These are phyloP conservation scores for Coemansia sp. DNA, from an alignment of 192 early-diverging fungal genomes.

Conservation along the genomic window DNA sequence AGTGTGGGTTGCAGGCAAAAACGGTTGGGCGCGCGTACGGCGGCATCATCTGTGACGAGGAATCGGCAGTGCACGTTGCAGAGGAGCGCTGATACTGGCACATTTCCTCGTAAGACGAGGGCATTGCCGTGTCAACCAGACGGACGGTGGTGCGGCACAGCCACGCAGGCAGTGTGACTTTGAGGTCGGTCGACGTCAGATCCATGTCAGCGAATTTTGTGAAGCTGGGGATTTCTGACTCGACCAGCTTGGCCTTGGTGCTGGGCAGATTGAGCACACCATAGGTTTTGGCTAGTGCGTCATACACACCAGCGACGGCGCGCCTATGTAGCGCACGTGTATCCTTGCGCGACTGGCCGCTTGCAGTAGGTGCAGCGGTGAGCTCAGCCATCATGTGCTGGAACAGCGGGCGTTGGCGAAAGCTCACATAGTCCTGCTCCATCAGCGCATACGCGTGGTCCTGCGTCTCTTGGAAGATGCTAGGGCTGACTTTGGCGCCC, in stretches of 20 bases:
- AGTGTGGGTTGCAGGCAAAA: neutral
- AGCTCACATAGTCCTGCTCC: conserved; percentile 34
- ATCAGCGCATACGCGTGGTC: conserved; percentile 31
- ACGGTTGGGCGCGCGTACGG: conserved; percentile 1
- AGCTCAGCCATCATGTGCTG: conserved; percentile 44
- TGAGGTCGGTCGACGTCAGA: conserved; percentile 31
- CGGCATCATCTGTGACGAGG: too few species aligned
- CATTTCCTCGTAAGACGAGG: conserved; percentile 21
- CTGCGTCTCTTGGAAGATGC: conserved; percentile 40
- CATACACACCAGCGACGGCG: conserved; percentile 33
- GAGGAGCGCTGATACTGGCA: conserved; percentile 6
- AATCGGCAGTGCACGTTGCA: neutral
- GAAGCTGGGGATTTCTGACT: conserved; percentile 32
- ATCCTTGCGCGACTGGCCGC: conserved; percentile 14
- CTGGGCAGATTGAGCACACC: conserved; percentile 16
- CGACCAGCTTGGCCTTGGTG: conserved; percentile 27
- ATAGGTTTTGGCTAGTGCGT: conserved; percentile 28
- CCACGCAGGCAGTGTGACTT: conserved; percentile 39
- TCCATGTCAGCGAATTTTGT: conserved; percentile 49
- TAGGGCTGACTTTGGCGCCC: conserved; percentile 6
- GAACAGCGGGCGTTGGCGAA: conserved; percentile 46
- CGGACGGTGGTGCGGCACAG: conserved; percentile 43
- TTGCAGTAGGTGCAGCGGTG: conserved; percentile 4
- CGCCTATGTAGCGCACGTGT: conserved; percentile 10
- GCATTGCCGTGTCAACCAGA: conserved; percentile 31